Percentiles rank a stretch among this genome's conserved stretches.
Evolutionary conservation across 78 protist species (phyloP).

Genomic region (Speleostelium caveatum): DNA sequence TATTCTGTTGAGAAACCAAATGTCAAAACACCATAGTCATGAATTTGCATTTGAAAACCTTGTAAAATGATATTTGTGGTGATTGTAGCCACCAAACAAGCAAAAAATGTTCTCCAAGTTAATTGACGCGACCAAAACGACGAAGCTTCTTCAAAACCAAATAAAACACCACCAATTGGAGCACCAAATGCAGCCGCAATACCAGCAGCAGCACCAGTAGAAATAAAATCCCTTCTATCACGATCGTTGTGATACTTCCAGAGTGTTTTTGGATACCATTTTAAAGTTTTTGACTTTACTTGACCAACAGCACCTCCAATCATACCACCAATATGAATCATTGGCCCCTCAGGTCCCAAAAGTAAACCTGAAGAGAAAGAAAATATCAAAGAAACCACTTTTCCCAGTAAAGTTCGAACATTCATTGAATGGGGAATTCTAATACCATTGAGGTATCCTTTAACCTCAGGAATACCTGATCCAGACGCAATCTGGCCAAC

Average conservation of each 20-base stretch:
- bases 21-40: constrained; percentile 79
- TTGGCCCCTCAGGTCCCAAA: constrained; percentile 93
- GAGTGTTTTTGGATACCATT: constrained; percentile 64
- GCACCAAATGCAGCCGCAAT: constrained; percentile 97
- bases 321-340: constrained; percentile 93
- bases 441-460: constrained; percentile 93
- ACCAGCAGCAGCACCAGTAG: constrained; percentile 97
- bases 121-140: constrained; percentile 89
- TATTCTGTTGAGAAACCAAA: constrained; percentile 65
- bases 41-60: constrained; percentile 61
- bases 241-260: constrained; percentile 76
- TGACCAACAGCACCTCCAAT: constrained; percentile 90
- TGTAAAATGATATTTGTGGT: constrained; percentile 73
- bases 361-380: constrained; percentile 84
- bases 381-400: constrained; percentile 74
- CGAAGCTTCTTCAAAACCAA: constrained; percentile 91
- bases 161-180: constrained; percentile 94
- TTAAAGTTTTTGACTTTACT: constrained; percentile 83
- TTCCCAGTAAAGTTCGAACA: constrained; percentile 84
- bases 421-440: constrained; percentile 88
- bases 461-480: constrained; percentile 94
- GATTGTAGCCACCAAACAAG: constrained; percentile 83
- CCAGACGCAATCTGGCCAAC: constrained; percentile 88
- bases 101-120: constrained; percentile 94
- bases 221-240: constrained; percentile 91